Evolutionary conservation across 2,329 filamentous ascomycete species (phyloP), one percentile per base, ranked within the genome.

Genomic region (Apiospora marii): DNA sequence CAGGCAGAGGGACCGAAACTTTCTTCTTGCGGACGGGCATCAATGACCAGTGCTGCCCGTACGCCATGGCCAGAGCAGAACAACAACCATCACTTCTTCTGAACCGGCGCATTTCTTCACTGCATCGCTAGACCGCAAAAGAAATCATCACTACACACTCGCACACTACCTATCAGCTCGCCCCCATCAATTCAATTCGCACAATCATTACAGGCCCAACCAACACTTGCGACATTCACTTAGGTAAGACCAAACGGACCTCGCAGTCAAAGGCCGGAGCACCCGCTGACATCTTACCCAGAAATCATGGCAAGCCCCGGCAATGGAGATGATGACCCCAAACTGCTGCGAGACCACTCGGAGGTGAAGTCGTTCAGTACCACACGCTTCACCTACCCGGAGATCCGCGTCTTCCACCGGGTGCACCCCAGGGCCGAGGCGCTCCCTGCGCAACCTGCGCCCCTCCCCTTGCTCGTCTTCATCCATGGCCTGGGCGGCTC

Each of bases 401-500:
- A 88, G 44, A 88, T 98, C 74, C 91, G 96, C 72, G 91, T 95
- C 61, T 98, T 98, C 82, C 95, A 93, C 83, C 90, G 92, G 72
- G 90, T 90, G 71, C 96, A 98, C 82, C 89, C 91, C 27, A 94
- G 98, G 79, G 91, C 92, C n/a, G 89, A 92, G 73, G 93, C 96
- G 81, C 87, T 98, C 4, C 94, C 94, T 3, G 88, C 86, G 58
- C 87, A 91, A 74, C 93, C 94, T 1, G 87, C 89, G 0, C 92
- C 93, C 0, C 84, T 98, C 14, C 96, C 96, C 1, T 84, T 99
- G 13, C 85, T 98, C 4, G 95, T 98, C 61, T 98, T 97, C 80
- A 87, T 98, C 72, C 96, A 98, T 79, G 96, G 96, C 1, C 87
- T 98, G 13, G 96, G 96, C n/a, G 96, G 96, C 68, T 97, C 94